Evolutionary conservation across 2,329 filamentous ascomycete species (phyloP), one percentile per base, ranked within the genome.

Genomic region (Colletotrichum echinochloae): DNA sequence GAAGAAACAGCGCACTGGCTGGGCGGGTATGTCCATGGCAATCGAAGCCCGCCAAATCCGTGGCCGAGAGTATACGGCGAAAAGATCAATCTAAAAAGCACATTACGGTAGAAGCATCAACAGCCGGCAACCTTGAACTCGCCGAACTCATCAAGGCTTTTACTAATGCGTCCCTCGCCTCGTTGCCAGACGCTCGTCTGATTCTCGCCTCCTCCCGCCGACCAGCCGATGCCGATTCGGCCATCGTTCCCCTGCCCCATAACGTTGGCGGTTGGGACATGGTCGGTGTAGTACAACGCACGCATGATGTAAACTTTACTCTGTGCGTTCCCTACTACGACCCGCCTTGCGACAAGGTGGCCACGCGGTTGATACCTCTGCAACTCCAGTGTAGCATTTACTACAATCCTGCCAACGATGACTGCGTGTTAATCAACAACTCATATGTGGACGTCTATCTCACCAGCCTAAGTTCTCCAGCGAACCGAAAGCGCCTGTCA

Each of bases 221-320:
- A 41, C 48, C 33, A 46, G 26, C 14, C 33, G 37, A 30, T 23
- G 23, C 37, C 28, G 49, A 63, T 39, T 39, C 49, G 20, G 49
- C 60, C 20, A 46, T 44, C 33, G 28, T 63, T n/a, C 35, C n/a
- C 16, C 37, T 63, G 20, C 60, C 60, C 12, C 35, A 63, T 16
- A 63, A 52, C 23, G 37, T 44, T 35, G 14, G 37, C n/a, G 57
- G 57, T 23, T 63, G 30, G 65, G 37, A 63, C 30, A 63, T 63
- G 28, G 28, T 61, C 30, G 39, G 65, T 51, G 41, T 68, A 14
- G 30, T 57, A 41, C 59, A 68, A 33, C 51, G 59, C 18, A 57
- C 65, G n/a, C 51, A 68, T 11, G 52, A 70, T n/a, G 49, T 65
- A 30, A 41, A 65, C 33, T 70, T 70, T 30, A 54, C 55, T 44